These are phyloP conservation scores for Penicillium longicatenatum DNA, from an alignment of 495 filamentous ascomycete species.

Conservation along the genomic window DNA sequence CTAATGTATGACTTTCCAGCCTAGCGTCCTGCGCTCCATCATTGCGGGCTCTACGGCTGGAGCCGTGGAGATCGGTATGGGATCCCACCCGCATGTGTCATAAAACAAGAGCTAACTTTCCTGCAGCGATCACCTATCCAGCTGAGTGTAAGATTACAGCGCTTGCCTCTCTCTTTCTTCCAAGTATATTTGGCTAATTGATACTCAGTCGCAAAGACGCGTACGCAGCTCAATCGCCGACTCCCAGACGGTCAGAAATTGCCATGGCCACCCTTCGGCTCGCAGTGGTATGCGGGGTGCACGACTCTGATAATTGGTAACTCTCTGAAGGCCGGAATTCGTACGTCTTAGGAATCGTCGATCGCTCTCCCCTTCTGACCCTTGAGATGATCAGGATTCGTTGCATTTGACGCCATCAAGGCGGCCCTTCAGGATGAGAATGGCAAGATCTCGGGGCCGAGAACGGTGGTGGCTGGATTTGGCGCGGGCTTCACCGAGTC, in stretches of 20 bases:
- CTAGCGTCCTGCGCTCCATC: conserved; percentile 81
- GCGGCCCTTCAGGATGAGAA: conserved; percentile 76
- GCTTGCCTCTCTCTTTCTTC: not conserved
- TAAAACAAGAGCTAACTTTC: conserved; percentile 16
- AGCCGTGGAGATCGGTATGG: conserved; percentile 87
- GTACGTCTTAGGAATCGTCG: conserved; percentile 49
- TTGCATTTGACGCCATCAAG: conserved; percentile 94
- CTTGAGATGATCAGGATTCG: conserved; percentile 65
- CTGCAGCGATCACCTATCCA: conserved; percentile 88
- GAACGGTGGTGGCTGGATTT: conserved; percentile 91
- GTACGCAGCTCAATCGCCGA: conserved; percentile 88
- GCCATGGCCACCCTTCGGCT: conserved; percentile 93
- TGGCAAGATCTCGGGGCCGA: conserved; percentile 87
- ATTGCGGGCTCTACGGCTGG: conserved; percentile 88
- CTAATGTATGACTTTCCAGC: conserved; percentile 53
- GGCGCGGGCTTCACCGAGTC: conserved; percentile 95
- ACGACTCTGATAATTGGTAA: conserved; percentile 97
- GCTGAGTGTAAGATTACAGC: conserved; percentile 81
- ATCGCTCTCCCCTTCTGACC: conserved; percentile 7
- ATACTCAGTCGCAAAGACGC: conserved; percentile 80
- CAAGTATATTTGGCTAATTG: conserved; percentile 18
- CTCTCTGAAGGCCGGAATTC: conserved; percentile 91
- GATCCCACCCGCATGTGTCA: conserved; percentile 9
- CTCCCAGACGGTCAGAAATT: conserved; percentile 80
- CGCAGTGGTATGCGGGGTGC: conserved; percentile 96